phyloP scores from a whole-genome alignment of 106 monocot species.

The Apostasia shenzhenica region DNA sequence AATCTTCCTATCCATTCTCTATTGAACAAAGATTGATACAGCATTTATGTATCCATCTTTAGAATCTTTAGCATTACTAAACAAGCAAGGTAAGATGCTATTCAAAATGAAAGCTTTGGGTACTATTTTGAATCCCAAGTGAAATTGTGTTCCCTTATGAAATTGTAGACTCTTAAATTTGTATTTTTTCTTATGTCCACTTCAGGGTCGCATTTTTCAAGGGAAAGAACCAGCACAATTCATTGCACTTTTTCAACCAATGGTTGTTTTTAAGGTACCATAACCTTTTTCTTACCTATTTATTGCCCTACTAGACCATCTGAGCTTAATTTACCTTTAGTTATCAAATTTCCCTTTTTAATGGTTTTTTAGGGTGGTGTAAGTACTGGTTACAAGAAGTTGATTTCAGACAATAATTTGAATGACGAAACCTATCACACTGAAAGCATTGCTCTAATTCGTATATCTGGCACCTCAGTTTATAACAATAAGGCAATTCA shows the following conservation, averaged over 20 bases:
- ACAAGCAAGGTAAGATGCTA: too few species aligned
- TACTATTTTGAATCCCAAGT: too few species aligned
- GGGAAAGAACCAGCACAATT: slow-evolving; percentile 95
- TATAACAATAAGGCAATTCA: slow-evolving; percentile 88
- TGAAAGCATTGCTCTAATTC: slow-evolving; percentile 75
- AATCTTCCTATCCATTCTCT: too few species aligned
- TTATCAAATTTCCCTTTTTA: background rate
- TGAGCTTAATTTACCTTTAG: background rate
- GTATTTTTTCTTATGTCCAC: background rate
- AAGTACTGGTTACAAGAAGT: slow-evolving; percentile 83
- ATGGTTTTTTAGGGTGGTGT: slow-evolving; percentile 54
- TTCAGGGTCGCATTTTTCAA: slow-evolving; percentile 87
- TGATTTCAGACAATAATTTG: slow-evolving; percentile 53
- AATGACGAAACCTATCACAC: slow-evolving; percentile 78
- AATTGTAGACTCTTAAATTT: too few species aligned
- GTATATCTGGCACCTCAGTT: slow-evolving; percentile 62
- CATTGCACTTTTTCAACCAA: slow-evolving; percentile 90
- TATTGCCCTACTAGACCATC: background rate
- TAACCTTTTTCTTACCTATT: background rate
- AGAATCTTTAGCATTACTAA: too few species aligned
- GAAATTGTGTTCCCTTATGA: too few species aligned
- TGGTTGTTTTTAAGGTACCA: slow-evolving; percentile 87
- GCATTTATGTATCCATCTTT: too few species aligned
- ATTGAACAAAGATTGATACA: too few species aligned
- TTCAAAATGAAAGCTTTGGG: too few species aligned